A percentile compares a stretch with the other conserved stretches of the same genome.
phyloP scores from a whole-genome alignment of 2,329 filamentous ascomycete species.

The Alternaria metachromatica region DNA sequence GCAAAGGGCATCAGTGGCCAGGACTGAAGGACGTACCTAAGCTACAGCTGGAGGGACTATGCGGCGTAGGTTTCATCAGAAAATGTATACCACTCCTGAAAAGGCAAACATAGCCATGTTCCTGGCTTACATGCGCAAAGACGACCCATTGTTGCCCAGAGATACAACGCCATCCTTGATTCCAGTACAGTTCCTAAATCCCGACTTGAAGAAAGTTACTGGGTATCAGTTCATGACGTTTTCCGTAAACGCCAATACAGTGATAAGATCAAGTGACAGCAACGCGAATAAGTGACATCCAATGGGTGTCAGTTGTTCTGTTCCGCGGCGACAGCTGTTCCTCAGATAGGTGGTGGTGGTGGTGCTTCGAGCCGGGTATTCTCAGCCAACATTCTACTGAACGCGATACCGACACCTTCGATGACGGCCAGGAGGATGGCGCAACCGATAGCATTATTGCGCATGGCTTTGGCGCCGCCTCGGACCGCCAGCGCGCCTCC shows the following conservation, averaged over 20 bases:
- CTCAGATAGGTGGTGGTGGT: not conserved
- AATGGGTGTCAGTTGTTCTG: not conserved
- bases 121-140: not conserved
- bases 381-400: slow-evolving; percentile 90
- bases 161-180: not conserved
- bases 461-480: slow-evolving; percentile 86
- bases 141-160: not conserved
- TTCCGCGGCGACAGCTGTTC: not conserved
- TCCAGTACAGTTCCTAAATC: not conserved
- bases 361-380: slow-evolving; percentile 65
- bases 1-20: not conserved
- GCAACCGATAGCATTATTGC: slow-evolving; percentile 95
- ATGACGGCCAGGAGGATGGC: slow-evolving; percentile 93
- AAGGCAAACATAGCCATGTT: not conserved
- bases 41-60: not conserved
- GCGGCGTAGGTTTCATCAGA: not conserved
- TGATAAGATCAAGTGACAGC: not conserved
- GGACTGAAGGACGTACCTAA: not conserved
- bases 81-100: not conserved
- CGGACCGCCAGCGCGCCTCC: slow-evolving; percentile 83
- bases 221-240: not conserved
- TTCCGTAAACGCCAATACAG: not conserved
- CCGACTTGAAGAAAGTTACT: not conserved
- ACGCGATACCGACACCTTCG: slow-evolving; percentile 93
- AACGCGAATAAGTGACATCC: not conserved